Base-by-base conservation (phyloP, 495 filamentous ascomycete species). In the Aspergillus baeticus region DNA sequence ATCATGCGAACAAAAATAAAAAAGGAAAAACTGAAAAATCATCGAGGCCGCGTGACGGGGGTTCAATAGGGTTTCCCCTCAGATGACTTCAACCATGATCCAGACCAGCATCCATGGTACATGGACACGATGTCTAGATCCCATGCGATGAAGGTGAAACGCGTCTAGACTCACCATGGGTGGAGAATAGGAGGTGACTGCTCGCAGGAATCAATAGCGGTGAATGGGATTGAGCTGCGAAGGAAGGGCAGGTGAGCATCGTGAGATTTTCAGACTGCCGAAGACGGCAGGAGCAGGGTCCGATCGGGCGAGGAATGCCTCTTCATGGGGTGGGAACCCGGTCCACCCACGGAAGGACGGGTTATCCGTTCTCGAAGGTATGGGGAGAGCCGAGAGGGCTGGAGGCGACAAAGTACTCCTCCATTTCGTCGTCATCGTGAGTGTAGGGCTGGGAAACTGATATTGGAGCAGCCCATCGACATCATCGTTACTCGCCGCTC, bases 181-280 rank as follows among this genome's bases (percentile, higher is more conserved):
- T 22, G 41, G 22, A 18, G 41, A 22, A 22, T 22, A 43, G 18
- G 18, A 22, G 41, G 18, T 5, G 41, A 43, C 22, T 26, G 4
- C 42, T 45, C 10, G 42, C 10, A 10, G 22, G 1, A 23, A 23
- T 21, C 21, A 14, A 23, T 23, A 45, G 22, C 42, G 42, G 42
- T 45, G 42, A 45, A 45, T 45, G 22, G 21, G 42, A 21, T 21
- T 15, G 42, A 21, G 42, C 42, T 45, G 22, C 21, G 21, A 45
- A n/a, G 33, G 23, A 5, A 10, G 45, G 15, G 22, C 47, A 50
- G 47, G 47, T 50, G 47, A 50, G 47, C 17, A 50, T 50, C 47
- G 47, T 50, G 34, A 38, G 47, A 38, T 50, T 47, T 36, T 18
- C 6, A 17, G 45, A 36, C 35, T 49, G 23, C 47, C 47, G 7